Evolutionary conservation across 2,329 filamentous ascomycete species (phyloP).

Genomic region (Pseudocercospora macadamiae): DNA sequence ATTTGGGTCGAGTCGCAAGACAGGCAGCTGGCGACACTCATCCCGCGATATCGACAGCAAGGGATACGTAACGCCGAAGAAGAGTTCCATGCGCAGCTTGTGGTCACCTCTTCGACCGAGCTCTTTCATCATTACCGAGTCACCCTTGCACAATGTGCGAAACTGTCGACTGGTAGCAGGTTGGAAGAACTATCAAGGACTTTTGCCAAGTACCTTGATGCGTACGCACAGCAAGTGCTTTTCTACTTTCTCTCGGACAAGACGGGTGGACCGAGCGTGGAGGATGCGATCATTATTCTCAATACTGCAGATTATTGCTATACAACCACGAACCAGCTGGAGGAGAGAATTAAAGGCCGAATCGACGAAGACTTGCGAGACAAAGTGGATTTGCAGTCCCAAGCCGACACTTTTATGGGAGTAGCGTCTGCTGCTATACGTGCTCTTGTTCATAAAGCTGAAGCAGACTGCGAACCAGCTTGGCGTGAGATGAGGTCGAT

Average conservation of each 20-base stretch:
- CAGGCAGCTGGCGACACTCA: conserved; percentile 78
- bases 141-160: conserved; percentile 90
- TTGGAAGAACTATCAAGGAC: conserved; percentile 82
- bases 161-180: conserved; percentile 87
- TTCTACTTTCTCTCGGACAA: conserved; percentile 70
- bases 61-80: conserved; percentile 81
- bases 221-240: conserved; percentile 91
- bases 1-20: conserved; percentile 98
- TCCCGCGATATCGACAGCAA: conserved; percentile 85
- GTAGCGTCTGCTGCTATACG: conserved; percentile 88
- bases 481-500: conserved; percentile 99
- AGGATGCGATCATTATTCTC: conserved; percentile 82
- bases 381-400: conserved; percentile 84
- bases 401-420: conserved; percentile 92
- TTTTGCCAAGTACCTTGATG: conserved; percentile 89
- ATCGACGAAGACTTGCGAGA: conserved; percentile 78
- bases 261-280: conserved; percentile 61
- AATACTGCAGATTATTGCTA: conserved; percentile 99
- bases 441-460: conserved; percentile 80
- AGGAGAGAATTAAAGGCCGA: conserved; percentile 89
- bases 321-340: conserved; percentile 85
- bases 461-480: conserved; percentile 77
- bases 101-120: conserved; percentile 92
- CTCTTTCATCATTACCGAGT: conserved; percentile 97
- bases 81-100: conserved; percentile 86